Evolutionary conservation across 768 basidiomycete species (phyloP), one percentile per base, ranked within the genome.

Genomic region (Mycena venus): DNA sequence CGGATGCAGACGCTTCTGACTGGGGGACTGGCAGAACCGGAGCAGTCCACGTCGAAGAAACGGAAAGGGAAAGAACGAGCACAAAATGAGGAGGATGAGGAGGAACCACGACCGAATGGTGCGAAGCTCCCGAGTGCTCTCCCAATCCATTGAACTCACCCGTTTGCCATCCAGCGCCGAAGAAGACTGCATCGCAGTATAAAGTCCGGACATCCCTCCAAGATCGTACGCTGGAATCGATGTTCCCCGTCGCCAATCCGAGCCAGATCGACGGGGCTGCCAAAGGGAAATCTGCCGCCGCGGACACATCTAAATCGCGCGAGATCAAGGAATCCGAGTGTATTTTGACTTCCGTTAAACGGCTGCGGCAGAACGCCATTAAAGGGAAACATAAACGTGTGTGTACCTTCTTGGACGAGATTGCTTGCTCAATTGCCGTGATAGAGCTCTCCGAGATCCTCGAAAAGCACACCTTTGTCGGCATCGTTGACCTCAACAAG

Each of bases 171-270:
- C 79, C 79, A 32, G 78, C 80, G 19, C 85, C 84, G 69, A 89
- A 88, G 78, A 93, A 93, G 79, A 80, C 87, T 0, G 88, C 90
- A 67, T 93, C 97, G 3, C 94, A 99, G 29, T 92, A 97, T 82
- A 98, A 98, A 89, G 95, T 99, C 64, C 91, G 98, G 68, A 97
- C 96, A 3, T 98, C 96, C 12, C 84, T 93, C 11, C 87, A 93
- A 53, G 95, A 97, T 70, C 91, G 97, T 40, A 99, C 97, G 0
- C 89, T 99, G 19, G 98, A 99, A 79, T 96, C 96, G 0, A 98
- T 99, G 96, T 94, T 99, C 73, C 93, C 93, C 2, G 87, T 94
- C 12, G 78, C 84, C 27, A 90, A 92, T 73, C 89, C 91, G 4
- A 85, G 88, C 8, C 89, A 86, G 58, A 82, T 85, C 25, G 81